A percentile compares a stretch with the other conserved stretches of the same genome.
Conservation (phyloP, 106 monocot genomes). For the Acanthochlamys bracteata region DNA sequence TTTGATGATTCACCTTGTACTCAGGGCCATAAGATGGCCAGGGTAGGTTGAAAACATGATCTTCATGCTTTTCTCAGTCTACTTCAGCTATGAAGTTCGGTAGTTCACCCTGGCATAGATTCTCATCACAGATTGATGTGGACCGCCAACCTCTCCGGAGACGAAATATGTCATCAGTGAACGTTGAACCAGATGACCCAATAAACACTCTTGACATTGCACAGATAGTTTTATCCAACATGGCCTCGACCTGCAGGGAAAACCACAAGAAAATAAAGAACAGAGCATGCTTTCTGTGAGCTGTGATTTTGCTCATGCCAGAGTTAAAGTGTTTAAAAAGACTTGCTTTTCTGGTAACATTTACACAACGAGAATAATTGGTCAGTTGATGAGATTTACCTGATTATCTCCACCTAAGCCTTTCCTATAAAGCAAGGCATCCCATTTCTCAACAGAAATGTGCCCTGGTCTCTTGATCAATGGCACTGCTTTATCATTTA, state of each 20-base stretch:
- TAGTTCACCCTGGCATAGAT: conserved; percentile 27
- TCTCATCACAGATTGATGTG: conserved; percentile 32
- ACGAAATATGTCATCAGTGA: conserved; percentile 38
- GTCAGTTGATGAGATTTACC: conserved; percentile 16
- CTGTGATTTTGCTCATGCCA: too few relatives aligned
- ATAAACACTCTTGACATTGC: conserved; percentile 39
- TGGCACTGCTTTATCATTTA: conserved; percentile 42
- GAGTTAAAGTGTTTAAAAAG: too few relatives aligned
- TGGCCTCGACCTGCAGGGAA: conserved; percentile 12
- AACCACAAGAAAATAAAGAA: not conserved
- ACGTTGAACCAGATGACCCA: conserved; percentile 39
- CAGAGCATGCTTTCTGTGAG: too few relatives aligned
- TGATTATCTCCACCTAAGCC: conserved; percentile 66
- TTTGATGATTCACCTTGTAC: not conserved
- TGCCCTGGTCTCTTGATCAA: conserved; percentile 77
- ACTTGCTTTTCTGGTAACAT: too few relatives aligned
- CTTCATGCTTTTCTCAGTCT: conserved; percentile 5
- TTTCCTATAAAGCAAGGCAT: conserved; percentile 81
- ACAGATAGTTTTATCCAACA: conserved; percentile 22
- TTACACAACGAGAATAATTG: too few relatives aligned
- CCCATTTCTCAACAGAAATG: conserved; percentile 77
- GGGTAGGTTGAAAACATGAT: too few relatives aligned
- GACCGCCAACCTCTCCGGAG: conserved; percentile 31
- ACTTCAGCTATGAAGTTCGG: conserved; percentile 31
- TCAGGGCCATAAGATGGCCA: not conserved